Base-by-base conservation (phyloP, 192 early-diverging fungal species). In the Obelidium mucronatum region DNA sequence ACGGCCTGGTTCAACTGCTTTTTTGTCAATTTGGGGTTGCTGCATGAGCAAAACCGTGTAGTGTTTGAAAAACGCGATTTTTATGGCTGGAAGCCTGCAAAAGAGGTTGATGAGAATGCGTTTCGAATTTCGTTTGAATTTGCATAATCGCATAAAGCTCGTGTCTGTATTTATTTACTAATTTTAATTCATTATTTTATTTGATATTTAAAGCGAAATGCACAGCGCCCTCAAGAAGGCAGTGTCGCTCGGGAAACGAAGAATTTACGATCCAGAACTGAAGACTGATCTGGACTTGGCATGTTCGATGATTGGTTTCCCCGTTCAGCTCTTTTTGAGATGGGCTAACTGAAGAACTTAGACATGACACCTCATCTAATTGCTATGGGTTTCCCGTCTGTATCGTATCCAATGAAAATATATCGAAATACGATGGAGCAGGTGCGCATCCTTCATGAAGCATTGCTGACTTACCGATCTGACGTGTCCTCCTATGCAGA, bases 341-440 rank as follows among this genome's bases (percentile, higher is more conserved):
- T 30, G 11, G 0, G 56, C 56, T 24, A 59, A 59, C 56, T 59
- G 13, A 19, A 1, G 8, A 19, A 6, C 24, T 39, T 78, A 78
- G 87, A 90, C 51, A 87, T 91, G 40, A 86, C 87, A 0, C 55
- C 77, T 1, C 69, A 68, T 0, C 74, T 91, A 8, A 87, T 91
- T 36, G 90, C 90, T 44, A 91, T 87, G 83, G 79, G 83, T 0
- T 91, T 79, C 44, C 90, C 90, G 28, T 81, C 87, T n/a, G 78
- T 81, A 28, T 80, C 82, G 1, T 8, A 88, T 8, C 63, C 63
- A 17, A 88, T 88, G 54, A 70, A 84, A 0, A 67, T 91, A 22
- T 91, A 86, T 52, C 84, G 90, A 13, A 91, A 91, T 67, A 53
- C 82, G 2, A 78, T 83, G 67, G 63, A 60, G 28, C 77, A 89